Conservation (phyloP, 495 filamentous ascomycete genomes). For the Aspergillus ellipticus region DNA sequence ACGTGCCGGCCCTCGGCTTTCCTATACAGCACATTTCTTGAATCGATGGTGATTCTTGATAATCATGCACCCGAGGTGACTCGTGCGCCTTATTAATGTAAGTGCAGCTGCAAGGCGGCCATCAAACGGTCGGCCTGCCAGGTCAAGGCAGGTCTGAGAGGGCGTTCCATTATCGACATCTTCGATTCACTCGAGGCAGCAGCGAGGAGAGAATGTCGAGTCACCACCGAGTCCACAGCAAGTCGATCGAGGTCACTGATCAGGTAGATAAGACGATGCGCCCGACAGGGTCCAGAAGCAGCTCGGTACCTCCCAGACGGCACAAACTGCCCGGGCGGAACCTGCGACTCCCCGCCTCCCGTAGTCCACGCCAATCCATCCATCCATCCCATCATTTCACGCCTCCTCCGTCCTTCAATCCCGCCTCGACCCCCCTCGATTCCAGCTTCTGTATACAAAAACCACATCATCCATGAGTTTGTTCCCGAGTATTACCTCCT, state of each 20-base stretch:
- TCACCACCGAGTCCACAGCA: not conserved
- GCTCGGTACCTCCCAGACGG: not conserved
- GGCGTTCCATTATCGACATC: not conserved
- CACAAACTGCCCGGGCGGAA: constrained; percentile 17
- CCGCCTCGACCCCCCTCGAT: constrained; percentile 2
- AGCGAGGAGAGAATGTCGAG: not conserved
- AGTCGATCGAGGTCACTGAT: not conserved
- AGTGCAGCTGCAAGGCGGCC: constrained; percentile 12
- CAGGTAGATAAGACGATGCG: not conserved
- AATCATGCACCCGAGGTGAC: constrained; percentile 15
- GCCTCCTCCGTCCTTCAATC: constrained; percentile 1
- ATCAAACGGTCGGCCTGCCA: constrained; percentile 1
- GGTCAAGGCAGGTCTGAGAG: not conserved
- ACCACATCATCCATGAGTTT: constrained; percentile 18
- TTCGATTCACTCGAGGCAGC: not conserved
- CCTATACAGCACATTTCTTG: not conserved
- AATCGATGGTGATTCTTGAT: not conserved
- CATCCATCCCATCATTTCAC: constrained; percentile 12
- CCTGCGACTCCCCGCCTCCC: constrained; percentile 28
- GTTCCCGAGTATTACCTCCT: constrained; percentile 21
- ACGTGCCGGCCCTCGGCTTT: not conserved
- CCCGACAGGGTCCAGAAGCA: not conserved
- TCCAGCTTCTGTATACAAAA: not conserved
- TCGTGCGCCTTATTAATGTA: constrained; percentile 12
- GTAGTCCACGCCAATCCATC: constrained; percentile 17